phyloP scores from a whole-genome alignment of 1,139 yeast genomes.

The Lodderomyces oxycetoniae region DNA sequence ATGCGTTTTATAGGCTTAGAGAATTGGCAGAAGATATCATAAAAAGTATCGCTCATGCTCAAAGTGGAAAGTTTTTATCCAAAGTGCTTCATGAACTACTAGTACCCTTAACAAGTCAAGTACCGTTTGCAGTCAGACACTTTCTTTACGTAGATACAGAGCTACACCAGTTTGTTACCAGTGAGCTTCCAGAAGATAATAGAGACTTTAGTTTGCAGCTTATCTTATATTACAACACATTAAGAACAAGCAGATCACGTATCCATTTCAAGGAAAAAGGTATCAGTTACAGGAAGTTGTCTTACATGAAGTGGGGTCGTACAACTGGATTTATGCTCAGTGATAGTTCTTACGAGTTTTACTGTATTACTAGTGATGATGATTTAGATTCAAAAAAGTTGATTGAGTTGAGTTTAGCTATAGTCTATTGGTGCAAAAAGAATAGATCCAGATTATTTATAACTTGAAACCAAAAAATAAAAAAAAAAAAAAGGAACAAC shows the following conservation, averaged over 20 bases:
- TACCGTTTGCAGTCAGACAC: conserved; percentile 48
- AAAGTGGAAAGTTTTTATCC: conserved; percentile 31
- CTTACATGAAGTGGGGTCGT: conserved; percentile 30
- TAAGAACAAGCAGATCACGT: conserved; percentile 26
- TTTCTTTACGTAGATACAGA: conserved; percentile 71
- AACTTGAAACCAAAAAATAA: conserved; percentile 15
- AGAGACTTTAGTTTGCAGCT: conserved; percentile 20
- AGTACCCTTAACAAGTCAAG: conserved; percentile 11
- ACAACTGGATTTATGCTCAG: conserved; percentile 38
- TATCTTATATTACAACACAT: conserved; percentile 29
- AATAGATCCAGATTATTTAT: conserved; percentile 32
- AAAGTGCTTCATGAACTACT: conserved; percentile 34
- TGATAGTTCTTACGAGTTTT: conserved; percentile 34
- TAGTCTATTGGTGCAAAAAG: conserved; percentile 40
- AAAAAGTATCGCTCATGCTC: conserved; percentile 26
- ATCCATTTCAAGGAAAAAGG: conserved; percentile 7
- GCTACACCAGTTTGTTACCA: conserved; percentile 37
- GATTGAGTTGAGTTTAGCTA: conserved; percentile 28
- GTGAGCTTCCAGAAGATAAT: conserved; percentile 20
- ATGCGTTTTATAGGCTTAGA: conserved; percentile 73
- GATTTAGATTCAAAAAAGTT: conserved; percentile 26
- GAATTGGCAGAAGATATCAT: conserved; percentile 53
- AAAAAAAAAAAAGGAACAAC: too few species aligned
- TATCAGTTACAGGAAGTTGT: conserved; percentile 26
- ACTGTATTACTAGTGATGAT: conserved; percentile 31